Evolutionary conservation across 106 monocot species (phyloP), one percentile per base, ranked within the genome.

Genomic region (Dendrobium nobile): DNA sequence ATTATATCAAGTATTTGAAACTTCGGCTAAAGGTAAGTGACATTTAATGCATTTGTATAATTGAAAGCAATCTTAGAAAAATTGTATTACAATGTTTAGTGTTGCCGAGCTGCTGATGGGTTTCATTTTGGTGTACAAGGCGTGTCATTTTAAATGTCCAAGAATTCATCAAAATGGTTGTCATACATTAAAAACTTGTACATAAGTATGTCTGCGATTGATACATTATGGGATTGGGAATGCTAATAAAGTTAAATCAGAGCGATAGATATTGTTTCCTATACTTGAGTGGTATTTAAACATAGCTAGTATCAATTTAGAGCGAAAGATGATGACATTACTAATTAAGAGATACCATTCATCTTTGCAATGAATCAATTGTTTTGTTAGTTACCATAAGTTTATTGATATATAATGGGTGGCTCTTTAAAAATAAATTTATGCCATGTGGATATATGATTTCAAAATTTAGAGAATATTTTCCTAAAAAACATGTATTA

Each of bases 1-100:
- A 89, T 68, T 89, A 89, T 75, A 83, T 89, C 77, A 89, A 89
- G 79, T 85, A 82, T 80, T 40, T 89, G 87, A 89, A 89, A 80
- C 75, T 82, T 54, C 89, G 84, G 75, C 58, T 89, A 9, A 75
- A 82, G 82, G 89, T 85, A 85, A 56, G 77, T 41, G 9, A 72
- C 48, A 33, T 37, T 15, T 70, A 9, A 65, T 22, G 70, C 13
- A 37, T 37, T 1, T 70, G 28, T 37, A 37, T 70, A 70, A n/a
- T 61, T 61, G 61, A 61, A 61, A 61, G 2, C 33, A 70, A 37
- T 70, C 28, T 70, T 70, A 33, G 3, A 37, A 37, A 16, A 13
- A 70, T 37, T 33, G 37, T 70, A 70, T 33, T 16, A 37, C 33
- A 16, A 37, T 37, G 40, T 70, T 27, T 45, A 45, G 45, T 9